Base-by-base conservation (phyloP, 495 filamentous ascomycete genomes). In the Talaromyces stipitatus region DNA sequence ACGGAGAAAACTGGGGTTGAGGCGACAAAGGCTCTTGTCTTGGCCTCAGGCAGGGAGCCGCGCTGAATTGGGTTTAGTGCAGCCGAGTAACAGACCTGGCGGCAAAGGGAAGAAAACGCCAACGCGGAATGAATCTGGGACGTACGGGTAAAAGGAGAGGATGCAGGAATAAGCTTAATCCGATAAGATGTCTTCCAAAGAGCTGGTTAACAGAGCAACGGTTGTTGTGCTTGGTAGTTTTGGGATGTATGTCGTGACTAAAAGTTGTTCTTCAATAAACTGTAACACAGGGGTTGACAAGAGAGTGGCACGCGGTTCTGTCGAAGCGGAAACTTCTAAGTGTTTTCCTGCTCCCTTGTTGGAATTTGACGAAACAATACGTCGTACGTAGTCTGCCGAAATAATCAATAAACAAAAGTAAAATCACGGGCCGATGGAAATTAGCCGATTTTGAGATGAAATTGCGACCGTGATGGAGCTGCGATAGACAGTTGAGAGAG, bases 1-100 rank as follows among this genome's bases (percentile, higher is more conserved):
- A 55, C 38, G 26, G 45, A 46, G 32, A 55, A 55, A 41, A 28
- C 32, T 43, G 32, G 36, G 54, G 54, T 26, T 12, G 20, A 29
- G 54, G 32, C 20, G 36, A 33, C 29, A n/a, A n/a, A n/a, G n/a
- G n/a, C 50, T 14, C 10, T 16, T 36, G 32, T 36, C 32, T 41
- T 12, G 43, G 18, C 23, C 43, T 26, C 43, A 47, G 43, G 43
- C 43, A 47, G 43, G 43, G 23, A 26, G 12, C 43, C 18, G 12
- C 12, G 43, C 43, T 30, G 11, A 16, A 29, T 51, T 26, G 22
- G 27, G 48, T 51, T 51, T 28, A 51, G 48, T 22, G 48, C 27
- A 30, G 14, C 48, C 29, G 32, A 38, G 51, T 36, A 29, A n/a
- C n/a, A n/a, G n/a, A n/a, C n/a, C 51, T 38, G 51, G 29, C 51